These are phyloP conservation scores for Fomitopsis schrenkii DNA, from an alignment of 1,284 basidiomycete genomes.

Conservation along the genomic window DNA sequence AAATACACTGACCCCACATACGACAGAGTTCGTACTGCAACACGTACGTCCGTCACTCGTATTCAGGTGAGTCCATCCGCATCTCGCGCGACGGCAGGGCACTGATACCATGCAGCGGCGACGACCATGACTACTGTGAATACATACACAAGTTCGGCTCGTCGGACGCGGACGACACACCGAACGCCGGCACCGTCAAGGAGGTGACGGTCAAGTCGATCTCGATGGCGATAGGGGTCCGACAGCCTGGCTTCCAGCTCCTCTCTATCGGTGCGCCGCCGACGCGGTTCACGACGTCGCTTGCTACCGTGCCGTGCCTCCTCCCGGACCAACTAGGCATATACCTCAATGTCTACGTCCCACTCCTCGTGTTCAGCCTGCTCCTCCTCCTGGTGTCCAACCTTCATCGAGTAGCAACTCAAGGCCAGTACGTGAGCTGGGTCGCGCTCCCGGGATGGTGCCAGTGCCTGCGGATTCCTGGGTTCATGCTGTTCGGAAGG, in stretches of 20 bases:
- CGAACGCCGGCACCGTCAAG: constrained; percentile 27
- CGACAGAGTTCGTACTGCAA: constrained; percentile 48
- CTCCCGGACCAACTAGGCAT: constrained; percentile 57
- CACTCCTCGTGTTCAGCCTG: constrained; percentile 36
- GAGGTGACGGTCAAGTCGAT: constrained; percentile 62
- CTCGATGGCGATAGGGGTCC: constrained; percentile 55
- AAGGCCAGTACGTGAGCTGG: constrained; percentile 7
- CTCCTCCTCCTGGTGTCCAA: constrained; percentile 24
- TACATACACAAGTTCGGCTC: constrained; percentile 37
- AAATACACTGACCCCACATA: constrained; percentile 50
- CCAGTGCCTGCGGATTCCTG: constrained; percentile 10
- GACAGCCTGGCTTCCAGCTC: constrained; percentile 59
- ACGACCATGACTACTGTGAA: constrained; percentile 69
- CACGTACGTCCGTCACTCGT: constrained; percentile 44
- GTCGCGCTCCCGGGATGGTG: constrained; percentile 11
- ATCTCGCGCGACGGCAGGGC: background rate
- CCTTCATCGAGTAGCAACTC: constrained; percentile 17
- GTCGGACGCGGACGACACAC: constrained; percentile 1
- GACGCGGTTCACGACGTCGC: constrained; percentile 13
- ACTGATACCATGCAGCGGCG: constrained; percentile 37
- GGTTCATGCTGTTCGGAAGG: constrained; percentile 24
- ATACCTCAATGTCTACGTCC: constrained; percentile 48
- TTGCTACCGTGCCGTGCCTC: constrained; percentile 47
- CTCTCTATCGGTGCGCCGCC: constrained; percentile 45
- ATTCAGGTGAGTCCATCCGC: constrained; percentile 37